Evolutionary conservation across 495 filamentous ascomycete genomes (phyloP), one percentile per base, ranked within the genome.

Genomic region (Tuber melanosporum): DNA sequence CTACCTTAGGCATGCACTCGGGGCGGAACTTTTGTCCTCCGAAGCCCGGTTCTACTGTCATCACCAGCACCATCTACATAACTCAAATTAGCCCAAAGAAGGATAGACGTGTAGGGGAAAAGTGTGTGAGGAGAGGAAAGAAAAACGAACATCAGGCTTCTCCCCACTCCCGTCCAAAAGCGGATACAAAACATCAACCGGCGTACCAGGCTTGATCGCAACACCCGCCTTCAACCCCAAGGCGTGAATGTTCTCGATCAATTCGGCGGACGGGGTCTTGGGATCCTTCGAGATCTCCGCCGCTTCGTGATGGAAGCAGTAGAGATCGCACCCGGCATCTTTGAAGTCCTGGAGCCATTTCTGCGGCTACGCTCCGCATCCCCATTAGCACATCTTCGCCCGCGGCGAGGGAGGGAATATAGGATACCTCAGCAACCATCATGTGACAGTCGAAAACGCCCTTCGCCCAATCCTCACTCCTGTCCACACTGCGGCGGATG

Each of bases 281-380:
- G 95, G 94, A 17, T 93, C 93, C 72, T 92, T 92, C 57, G 92
- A 94, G 73, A 87, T 86, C 80, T 93, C 88, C 71, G 95, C 96
- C n/a, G 95, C 95, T 86, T 99, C 95, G 85, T 98, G 97, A 87
- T 99, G 95, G 88, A 99, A 99, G 88, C 95, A 98, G 87, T 99
- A 99, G 14, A 98, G 89, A 84, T 99, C 95, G 86, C 94, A 98
- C 36, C 95, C 95, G 57, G 94, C 95, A 42, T 91, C 89, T 83
- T 96, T 88, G 88, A 99, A 98, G 66, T 97, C 93, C 76, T 91
- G 91, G 79, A 98, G 93, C 95, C 95, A 99, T 88, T 93, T 94
- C 86, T 98, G 95, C 71, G 95, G 95, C 95, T 97, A 76, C 73
- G 62, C 10, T 20, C 43, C 49, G 10, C 14, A 73, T 10, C 46